Percentiles rank a stretch among this genome's conserved stretches.
These are phyloP conservation scores for Kalanchoe fedtschenkoi DNA, from an alignment of 164 flowering plant species.

Conservation along the genomic window DNA sequence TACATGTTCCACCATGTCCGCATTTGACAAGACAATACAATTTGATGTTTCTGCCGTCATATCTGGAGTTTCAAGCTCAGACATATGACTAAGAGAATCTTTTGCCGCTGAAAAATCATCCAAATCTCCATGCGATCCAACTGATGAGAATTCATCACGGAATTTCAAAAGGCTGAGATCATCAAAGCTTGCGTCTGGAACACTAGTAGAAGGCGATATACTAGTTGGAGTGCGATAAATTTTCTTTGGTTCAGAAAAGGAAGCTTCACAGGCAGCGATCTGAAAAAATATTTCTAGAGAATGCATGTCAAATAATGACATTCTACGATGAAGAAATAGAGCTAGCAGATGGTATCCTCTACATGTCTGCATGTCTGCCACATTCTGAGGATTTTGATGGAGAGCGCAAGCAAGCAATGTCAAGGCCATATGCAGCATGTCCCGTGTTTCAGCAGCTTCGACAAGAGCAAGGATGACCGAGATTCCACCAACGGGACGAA, in stretches of 20 bases:
- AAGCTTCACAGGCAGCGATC: slow-evolving; percentile 99
- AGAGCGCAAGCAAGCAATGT: slow-evolving; percentile 78
- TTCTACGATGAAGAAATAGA: slow-evolving; percentile 77
- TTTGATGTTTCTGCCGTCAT: slow-evolving; percentile 71
- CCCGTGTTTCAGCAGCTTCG: slow-evolving; percentile 91
- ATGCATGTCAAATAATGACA: slow-evolving; percentile 89
- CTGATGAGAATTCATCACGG: slow-evolving; percentile 71
- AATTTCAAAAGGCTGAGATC: slow-evolving; percentile 58
- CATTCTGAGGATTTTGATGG: slow-evolving; percentile 89
- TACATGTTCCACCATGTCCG: slow-evolving; percentile 99
- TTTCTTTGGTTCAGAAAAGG: slow-evolving; percentile 84
- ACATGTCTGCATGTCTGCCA: slow-evolving; percentile 83
- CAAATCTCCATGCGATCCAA: slow-evolving; percentile 82
- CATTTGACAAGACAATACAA: slow-evolving; percentile 89
- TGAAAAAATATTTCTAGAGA: slow-evolving; percentile 93
- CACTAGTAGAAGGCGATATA: slow-evolving; percentile 34
- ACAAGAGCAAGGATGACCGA: slow-evolving; percentile 77
- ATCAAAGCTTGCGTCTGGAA: slow-evolving; percentile 49
- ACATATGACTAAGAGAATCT: slow-evolving; percentile 84
- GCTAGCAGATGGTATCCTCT: slow-evolving; percentile 94
- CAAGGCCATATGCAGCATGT: slow-evolving; percentile 97
- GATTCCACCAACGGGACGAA: slow-evolving; percentile 86
- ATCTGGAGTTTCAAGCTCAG: slow-evolving; percentile 80
- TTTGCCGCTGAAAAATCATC: slow-evolving; percentile 81
- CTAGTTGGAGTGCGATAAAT: slow-evolving; percentile 20